Conservation (phyloP, 2,329 filamentous ascomycete genomes). For the Cucurbitaria berberidis region DNA sequence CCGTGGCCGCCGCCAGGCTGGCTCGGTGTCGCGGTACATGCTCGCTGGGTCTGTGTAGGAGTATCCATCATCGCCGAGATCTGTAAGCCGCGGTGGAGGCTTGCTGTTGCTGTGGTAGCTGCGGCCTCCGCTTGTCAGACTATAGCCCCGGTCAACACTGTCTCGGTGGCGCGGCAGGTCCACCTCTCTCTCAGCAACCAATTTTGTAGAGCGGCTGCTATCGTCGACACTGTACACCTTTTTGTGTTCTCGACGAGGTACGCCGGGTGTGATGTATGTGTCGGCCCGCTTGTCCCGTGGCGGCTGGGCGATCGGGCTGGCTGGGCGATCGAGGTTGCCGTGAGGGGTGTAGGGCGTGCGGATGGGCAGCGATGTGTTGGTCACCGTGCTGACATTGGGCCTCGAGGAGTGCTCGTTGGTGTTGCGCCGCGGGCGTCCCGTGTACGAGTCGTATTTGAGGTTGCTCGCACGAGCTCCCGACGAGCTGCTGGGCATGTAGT, state of each 20-base stretch:
- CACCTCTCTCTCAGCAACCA: slow-evolving; percentile 47
- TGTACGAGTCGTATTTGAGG: slow-evolving; percentile 53
- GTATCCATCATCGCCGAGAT: slow-evolving; percentile 52
- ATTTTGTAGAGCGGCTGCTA: slow-evolving; percentile 45
- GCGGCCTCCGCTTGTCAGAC: slow-evolving; percentile 39
- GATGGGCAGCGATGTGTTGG: slow-evolving; percentile 36
- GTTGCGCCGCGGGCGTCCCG: slow-evolving; percentile 53
- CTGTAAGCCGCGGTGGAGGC: slow-evolving; percentile 34
- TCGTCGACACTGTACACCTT: slow-evolving; percentile 59
- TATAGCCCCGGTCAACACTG: slow-evolving; percentile 28
- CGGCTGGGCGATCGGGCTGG: slow-evolving; percentile 50
- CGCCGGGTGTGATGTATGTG: slow-evolving; percentile 47
- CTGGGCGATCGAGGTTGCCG: slow-evolving; percentile 39
- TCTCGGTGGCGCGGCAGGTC: slow-evolving; percentile 43
- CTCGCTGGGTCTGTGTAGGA: slow-evolving; percentile 58
- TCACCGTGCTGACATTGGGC: slow-evolving; percentile 44
- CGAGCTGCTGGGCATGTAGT: slow-evolving; percentile 34
- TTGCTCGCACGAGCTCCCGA: slow-evolving; percentile 34
- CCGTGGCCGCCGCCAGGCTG: slow-evolving; percentile 53
- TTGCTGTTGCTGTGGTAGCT: slow-evolving; percentile 38
- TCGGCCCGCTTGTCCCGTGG: slow-evolving; percentile 43
- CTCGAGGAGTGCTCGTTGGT: slow-evolving; percentile 47
- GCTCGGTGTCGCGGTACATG: slow-evolving; percentile 60
- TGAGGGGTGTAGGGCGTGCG: slow-evolving; percentile 36
- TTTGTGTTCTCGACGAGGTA: slow-evolving; percentile 49